Evolutionary conservation across 2,329 filamentous ascomycete species (phyloP).

Genomic region (Davidsoniella virescens): DNA sequence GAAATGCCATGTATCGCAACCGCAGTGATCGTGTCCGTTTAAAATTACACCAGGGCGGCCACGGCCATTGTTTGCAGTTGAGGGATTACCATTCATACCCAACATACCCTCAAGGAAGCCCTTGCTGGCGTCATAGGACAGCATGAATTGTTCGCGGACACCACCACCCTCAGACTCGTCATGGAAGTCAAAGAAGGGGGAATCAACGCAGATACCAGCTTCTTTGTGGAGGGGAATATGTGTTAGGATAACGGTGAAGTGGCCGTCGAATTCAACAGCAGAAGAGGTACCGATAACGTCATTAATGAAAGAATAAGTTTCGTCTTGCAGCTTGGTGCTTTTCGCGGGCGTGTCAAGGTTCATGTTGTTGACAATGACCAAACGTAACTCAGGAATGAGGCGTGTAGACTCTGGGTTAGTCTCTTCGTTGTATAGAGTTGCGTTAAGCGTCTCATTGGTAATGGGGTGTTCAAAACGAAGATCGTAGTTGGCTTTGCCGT

Average conservation of each 20-base stretch:
- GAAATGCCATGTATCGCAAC: slow-evolving; percentile 80
- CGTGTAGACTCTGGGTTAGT: slow-evolving; percentile 30
- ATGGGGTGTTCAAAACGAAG: slow-evolving; percentile 51
- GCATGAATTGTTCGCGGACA: slow-evolving; percentile 79
- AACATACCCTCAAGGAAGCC: slow-evolving; percentile 75
- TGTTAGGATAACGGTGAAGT: slow-evolving; percentile 73
- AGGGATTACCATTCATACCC: slow-evolving; percentile 50
- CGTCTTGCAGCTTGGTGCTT: slow-evolving; percentile 48
- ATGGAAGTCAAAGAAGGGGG: slow-evolving; percentile 70
- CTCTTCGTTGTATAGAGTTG: slow-evolving; percentile 26
- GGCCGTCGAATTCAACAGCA: slow-evolving; percentile 43
- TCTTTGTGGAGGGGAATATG: slow-evolving; percentile 84
- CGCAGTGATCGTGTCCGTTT: slow-evolving; percentile 89
- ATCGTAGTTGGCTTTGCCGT: slow-evolving; percentile 85
- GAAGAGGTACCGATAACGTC: slow-evolving; percentile 45
- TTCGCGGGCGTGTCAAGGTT: slow-evolving; percentile 76
- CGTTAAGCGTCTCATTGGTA: slow-evolving; percentile 22
- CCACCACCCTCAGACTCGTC: slow-evolving; percentile 46
- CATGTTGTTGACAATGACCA: slow-evolving; percentile 82
- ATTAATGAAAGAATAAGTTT: slow-evolving; percentile 66
- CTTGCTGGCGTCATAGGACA: slow-evolving; percentile 54
- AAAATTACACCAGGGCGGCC: slow-evolving; percentile 66
- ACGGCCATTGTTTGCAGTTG: slow-evolving; percentile 41
- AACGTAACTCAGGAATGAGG: slow-evolving; percentile 52
- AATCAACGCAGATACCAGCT: slow-evolving; percentile 66